Evolutionary conservation across 768 basidiomycete species (phyloP), one percentile per base, ranked within the genome.

Genomic region (Phaeolepiota aurea): DNA sequence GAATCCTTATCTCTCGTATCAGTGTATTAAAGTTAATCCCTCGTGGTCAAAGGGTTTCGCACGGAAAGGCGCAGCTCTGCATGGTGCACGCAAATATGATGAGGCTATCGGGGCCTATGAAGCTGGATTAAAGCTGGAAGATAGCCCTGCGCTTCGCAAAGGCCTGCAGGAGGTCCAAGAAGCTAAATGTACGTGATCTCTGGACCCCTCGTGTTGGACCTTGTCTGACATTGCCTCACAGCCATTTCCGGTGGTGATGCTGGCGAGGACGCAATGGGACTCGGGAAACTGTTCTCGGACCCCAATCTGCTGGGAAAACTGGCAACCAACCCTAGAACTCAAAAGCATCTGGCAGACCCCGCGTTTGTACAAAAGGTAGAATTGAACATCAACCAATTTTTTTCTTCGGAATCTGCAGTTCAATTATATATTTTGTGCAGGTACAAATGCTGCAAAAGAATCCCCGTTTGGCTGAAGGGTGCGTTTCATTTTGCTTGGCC

Each of bases 31-130:
- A 53, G 66, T 85, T 43, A 87, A 83, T 50, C 78, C 87, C 3
- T 65, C 73, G 1, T 96, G 93, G 87, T 67, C 82, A 19, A 97
- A 97, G 58, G 91, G 92, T 4, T 90, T 83, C 64, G 84, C 82
- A 12, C 77, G 93, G 42, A 91, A 91, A 56, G 93, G 93, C 34
- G 92, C 93, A 37, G 93, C 93, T 19, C 63, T 96, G 44, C 93
- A 96, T 53, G 93, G 93, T 21, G 69, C 77, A 23, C 70, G 72
- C 43, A 68, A 72, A 56, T 94, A 77, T 52, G 84, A 81, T 43
- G 88, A 92, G 12, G 91, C 91, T 4, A 83, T 94, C 48, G 68
- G 74, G 41, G 79, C 83, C 5, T 94, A 94, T 61, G 80, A 93
- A 53, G 63, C 66, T 19, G 93, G 92, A 14, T 66, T 96, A 31